Conservation (phyloP, 257 asterid species). For the Scutellaria minor region DNA sequence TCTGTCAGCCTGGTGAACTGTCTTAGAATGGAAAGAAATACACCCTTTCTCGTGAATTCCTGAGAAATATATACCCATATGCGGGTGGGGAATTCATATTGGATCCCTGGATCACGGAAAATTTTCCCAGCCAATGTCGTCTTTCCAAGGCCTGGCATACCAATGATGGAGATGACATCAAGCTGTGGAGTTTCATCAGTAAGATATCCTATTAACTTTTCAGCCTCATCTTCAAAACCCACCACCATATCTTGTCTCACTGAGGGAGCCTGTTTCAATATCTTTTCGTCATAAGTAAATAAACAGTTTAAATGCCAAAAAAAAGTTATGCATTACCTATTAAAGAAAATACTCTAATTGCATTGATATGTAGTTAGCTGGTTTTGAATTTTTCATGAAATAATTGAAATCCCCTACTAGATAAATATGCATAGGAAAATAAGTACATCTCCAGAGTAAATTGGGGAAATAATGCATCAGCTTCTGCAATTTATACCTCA, state of each 20-base stretch:
- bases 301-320: too few relatives aligned
- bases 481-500: too few relatives aligned
- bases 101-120: constrained; percentile 37
- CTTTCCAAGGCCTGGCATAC: constrained; percentile 60
- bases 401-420: too few relatives aligned
- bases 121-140: constrained; percentile 46
- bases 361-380: too few relatives aligned
- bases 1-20: neutral
- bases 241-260: constrained; percentile 44
- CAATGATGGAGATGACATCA: constrained; percentile 45
- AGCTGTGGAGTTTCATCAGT: constrained; percentile 33
- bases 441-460: too few relatives aligned
- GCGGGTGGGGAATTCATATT: constrained; percentile 42
- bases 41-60: constrained; percentile 13
- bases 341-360: too few relatives aligned
- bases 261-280: constrained; percentile 31
- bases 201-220: constrained; percentile 35
- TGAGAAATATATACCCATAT: constrained; percentile 15
- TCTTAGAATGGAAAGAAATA: neutral
- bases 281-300: too few relatives aligned
- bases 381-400: too few relatives aligned
- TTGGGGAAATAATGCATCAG: too few relatives aligned
- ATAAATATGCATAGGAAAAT: too few relatives aligned
- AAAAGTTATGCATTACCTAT: too few relatives aligned
- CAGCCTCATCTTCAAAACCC: constrained; percentile 52